Evolutionary conservation across 192 early-diverging fungal species (phyloP).

Genomic region (Phlyctochytrium planicorne): DNA sequence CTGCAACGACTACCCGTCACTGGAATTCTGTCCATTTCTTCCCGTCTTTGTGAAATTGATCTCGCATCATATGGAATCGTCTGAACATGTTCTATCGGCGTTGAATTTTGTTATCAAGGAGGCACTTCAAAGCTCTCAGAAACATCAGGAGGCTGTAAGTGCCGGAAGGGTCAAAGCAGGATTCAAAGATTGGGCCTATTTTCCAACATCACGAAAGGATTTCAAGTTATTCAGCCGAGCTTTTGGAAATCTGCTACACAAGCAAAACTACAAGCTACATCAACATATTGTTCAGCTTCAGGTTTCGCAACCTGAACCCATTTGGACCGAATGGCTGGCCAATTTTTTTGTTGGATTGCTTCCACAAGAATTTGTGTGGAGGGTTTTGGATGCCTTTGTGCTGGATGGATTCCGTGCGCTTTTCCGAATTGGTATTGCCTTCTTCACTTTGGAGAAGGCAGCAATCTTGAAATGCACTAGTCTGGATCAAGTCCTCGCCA

Average conservation of each 20-base stretch:
- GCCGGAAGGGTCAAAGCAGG: neutral
- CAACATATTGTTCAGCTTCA: constrained; percentile 31
- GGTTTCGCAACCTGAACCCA: constrained; percentile 23
- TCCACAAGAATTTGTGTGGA: constrained; percentile 38
- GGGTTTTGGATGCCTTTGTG: constrained; percentile 42
- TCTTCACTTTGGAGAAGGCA: constrained; percentile 23
- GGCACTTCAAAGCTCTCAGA: constrained; percentile 10
- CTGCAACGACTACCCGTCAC: constrained; percentile 42
- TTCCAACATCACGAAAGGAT: constrained; percentile 46
- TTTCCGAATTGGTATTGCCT: constrained; percentile 36
- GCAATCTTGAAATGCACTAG: constrained; percentile 17
- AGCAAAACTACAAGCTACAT: constrained; percentile 32
- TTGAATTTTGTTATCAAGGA: constrained; percentile 37
- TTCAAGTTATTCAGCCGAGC: constrained; percentile 39
- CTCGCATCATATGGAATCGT: constrained; percentile 36
- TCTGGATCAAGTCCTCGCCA: constrained; percentile 8
- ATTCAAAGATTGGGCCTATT: constrained; percentile 33
- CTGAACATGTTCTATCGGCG: constrained; percentile 31
- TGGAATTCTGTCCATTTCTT: constrained; percentile 47
- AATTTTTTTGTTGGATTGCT: constrained; percentile 36
- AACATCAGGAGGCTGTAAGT: neutral
- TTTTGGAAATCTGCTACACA: constrained; percentile 41
- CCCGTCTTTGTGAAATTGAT: constrained; percentile 32
- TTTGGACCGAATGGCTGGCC: constrained; percentile 43
- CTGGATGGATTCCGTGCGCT: constrained; percentile 45